Percentiles rank a stretch among this genome's conserved stretches.
Evolutionary conservation across 176 grass and related monocot species (phyloP).

Genomic region (Thinopyrum elongatum): DNA sequence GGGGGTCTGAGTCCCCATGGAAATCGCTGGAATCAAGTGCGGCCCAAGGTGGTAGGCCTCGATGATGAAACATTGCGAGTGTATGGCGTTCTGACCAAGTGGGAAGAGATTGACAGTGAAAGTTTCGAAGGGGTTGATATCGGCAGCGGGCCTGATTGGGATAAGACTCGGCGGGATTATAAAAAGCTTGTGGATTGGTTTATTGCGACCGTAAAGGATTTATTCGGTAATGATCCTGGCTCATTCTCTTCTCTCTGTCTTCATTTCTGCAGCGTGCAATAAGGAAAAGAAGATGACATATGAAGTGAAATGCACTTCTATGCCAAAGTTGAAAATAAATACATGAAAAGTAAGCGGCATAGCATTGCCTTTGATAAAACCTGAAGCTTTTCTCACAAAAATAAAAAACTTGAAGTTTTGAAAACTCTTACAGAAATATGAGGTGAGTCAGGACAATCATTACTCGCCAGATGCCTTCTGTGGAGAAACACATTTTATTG

Average conservation of each 20-base stretch:
- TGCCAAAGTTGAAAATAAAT: background rate
- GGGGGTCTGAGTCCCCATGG: background rate
- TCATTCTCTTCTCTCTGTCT: constrained; percentile 14
- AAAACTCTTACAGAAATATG: background rate
- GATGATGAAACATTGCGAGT: constrained; percentile 24
- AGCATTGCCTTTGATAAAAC: constrained; percentile 5
- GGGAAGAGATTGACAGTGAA: constrained; percentile 25
- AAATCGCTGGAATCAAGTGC: constrained; percentile 14
- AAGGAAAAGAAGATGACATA: background rate
- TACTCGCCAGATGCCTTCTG: background rate
- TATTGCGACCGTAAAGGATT: constrained; percentile 13
- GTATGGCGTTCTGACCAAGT: constrained; percentile 18
- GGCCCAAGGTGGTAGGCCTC: constrained; percentile 19
- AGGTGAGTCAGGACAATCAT: background rate
- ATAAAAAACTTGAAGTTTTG: background rate
- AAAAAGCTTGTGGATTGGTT: constrained; percentile 13
- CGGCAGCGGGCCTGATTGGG: constrained; percentile 40
- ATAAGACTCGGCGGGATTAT: background rate
- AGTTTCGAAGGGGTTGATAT: constrained; percentile 51
- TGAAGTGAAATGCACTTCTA: background rate
- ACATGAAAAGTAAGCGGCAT: background rate
- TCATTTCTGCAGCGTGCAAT: background rate
- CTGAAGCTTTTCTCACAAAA: background rate
- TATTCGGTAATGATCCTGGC: constrained; percentile 36
- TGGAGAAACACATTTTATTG: background rate